phyloP scores from a whole-genome alignment of 768 basidiomycete genomes.

The Macrolepiota dolichaula region DNA sequence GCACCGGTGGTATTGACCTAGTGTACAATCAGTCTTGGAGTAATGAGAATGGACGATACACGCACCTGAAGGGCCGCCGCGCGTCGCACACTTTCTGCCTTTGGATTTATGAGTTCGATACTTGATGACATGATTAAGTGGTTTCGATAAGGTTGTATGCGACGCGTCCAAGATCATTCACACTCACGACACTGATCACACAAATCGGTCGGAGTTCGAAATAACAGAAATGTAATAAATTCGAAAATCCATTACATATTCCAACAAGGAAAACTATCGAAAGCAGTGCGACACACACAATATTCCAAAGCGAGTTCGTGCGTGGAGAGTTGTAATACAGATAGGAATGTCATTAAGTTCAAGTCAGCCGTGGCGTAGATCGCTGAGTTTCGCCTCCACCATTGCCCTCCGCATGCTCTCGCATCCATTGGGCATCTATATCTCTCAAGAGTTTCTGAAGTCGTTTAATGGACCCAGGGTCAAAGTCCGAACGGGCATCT shows the following conservation, averaged over 20 bases:
- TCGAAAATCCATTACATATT: not conserved
- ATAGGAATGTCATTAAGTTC: not conserved
- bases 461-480: constrained; percentile 43
- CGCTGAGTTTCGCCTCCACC: constrained; percentile 2
- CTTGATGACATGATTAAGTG: constrained; percentile 56
- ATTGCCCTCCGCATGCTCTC: constrained; percentile 19
- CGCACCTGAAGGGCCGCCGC: constrained; percentile 90
- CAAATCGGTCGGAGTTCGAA: constrained; percentile 11
- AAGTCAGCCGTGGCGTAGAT: constrained; percentile 5
- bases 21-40: constrained; percentile 13
- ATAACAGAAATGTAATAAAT: not conserved
- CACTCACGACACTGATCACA: not conserved
- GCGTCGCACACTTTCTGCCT: constrained; percentile 89
- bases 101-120: constrained; percentile 95
- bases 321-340: not conserved
- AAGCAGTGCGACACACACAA: constrained; percentile 5
- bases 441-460: constrained; percentile 46
- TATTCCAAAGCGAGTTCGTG: not conserved
- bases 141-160: constrained; percentile 13
- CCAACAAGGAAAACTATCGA: constrained; percentile 5
- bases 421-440: constrained; percentile 44
- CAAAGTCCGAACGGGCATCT: constrained; percentile 39
- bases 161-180: constrained; percentile 7
- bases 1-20: constrained; percentile 93
- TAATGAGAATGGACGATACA: not conserved